A percentile compares a stretch with the other conserved stretches of the same genome.
Conservation (phyloP, 192 early-diverging fungal species). For the Lunasporangiospora selenospora region DNA sequence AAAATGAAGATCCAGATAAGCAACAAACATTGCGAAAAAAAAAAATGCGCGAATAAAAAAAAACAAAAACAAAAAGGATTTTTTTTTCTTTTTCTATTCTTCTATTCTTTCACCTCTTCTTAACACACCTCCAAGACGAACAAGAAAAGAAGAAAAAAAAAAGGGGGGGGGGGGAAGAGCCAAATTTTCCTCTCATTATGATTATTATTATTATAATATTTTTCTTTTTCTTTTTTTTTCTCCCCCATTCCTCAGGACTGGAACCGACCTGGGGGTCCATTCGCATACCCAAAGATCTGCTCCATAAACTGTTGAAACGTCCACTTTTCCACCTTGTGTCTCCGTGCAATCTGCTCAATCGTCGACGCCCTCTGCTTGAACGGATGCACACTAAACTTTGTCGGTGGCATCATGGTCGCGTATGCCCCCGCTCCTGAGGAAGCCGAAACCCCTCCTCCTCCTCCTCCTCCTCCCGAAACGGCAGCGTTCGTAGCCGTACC, state of each 20-base stretch:
- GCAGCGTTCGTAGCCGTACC: neutral
- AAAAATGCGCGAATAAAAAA: no score
- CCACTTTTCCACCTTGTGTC: constrained; percentile 46
- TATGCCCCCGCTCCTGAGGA: no score
- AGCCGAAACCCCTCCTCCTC: neutral
- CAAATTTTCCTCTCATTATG: no score
- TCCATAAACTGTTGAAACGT: constrained; percentile 48
- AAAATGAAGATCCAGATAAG: no score
- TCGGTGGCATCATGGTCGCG: no score
- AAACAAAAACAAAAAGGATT: no score
- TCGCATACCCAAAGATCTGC: constrained; percentile 42
- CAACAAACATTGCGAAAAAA: no score
- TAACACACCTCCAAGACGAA: no score
- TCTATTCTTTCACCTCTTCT: no score
- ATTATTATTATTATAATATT: neutral
- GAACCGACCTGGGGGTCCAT: neutral
- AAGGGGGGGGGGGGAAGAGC: neutral
- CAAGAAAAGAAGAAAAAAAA: neutral
- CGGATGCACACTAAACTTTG: constrained; percentile 25
- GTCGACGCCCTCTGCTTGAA: constrained; percentile 26
- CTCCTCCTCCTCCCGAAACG: neutral
- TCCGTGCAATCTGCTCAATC: constrained; percentile 34
- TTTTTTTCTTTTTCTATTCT: no score
- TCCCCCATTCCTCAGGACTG: neutral
- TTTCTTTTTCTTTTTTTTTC: neutral